Percentiles rank a stretch among this genome's conserved stretches.
Conservation (phyloP, 352 stramenopile genomes). For the Phytophthora litchii region DNA sequence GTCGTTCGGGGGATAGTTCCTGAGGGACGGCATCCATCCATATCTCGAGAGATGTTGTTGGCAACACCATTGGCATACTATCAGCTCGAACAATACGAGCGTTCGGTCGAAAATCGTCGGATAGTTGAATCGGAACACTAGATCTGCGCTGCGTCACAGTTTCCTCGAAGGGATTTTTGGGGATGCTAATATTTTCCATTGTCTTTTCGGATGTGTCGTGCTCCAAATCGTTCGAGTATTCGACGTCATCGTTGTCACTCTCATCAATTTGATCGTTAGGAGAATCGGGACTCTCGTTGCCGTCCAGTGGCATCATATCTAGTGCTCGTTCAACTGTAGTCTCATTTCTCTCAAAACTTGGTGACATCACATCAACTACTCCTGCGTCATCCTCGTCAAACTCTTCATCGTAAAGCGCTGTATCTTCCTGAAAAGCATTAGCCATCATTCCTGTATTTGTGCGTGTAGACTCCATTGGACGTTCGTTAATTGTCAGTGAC, state of each 20-base stretch:
- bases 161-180: constrained; percentile 2
- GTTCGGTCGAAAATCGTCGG: background rate
- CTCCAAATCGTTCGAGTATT: constrained; percentile 18
- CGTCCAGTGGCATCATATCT: background rate
- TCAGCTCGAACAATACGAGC: constrained; percentile 17
- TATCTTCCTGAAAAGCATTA: background rate
- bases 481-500: background rate
- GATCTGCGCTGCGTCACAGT: constrained; percentile 29
- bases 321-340: background rate
- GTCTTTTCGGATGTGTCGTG: constrained; percentile 1
- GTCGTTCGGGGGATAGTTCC: constrained; percentile 21
- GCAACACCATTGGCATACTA: constrained; percentile 31
- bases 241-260: constrained; percentile 4
- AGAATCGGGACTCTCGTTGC: background rate
- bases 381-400: constrained; percentile 10
- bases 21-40: constrained; percentile 20
- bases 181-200: background rate
- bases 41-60: constrained; percentile 8
- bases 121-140: constrained; percentile 23
- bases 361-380: background rate
- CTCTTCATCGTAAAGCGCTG: constrained; percentile 11
- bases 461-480: too few relatives aligned
- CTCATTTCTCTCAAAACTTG: background rate
- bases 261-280: constrained; percentile 1
- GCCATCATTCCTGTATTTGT: background rate